phyloP scores from a whole-genome alignment of 1,139 yeast genomes.

The Geotrichum europaeum region DNA sequence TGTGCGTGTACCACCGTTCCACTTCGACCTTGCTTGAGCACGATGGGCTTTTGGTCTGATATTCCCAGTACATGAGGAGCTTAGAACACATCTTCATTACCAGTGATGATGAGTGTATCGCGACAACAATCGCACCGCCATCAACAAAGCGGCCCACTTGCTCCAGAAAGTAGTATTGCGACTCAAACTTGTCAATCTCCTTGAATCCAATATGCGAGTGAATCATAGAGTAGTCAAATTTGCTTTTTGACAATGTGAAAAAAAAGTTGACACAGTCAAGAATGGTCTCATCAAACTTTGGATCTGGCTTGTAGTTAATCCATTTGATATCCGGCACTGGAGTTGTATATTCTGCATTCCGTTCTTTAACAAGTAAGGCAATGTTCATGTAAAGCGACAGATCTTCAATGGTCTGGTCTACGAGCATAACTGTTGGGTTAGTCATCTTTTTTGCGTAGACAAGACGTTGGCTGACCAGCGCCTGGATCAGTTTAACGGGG shows the following conservation, averaged over 20 bases:
- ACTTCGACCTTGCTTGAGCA: slow-evolving; percentile 45
- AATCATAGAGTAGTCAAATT: slow-evolving; percentile 70
- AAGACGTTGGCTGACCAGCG: slow-evolving; percentile 68
- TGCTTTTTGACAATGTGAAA: slow-evolving; percentile 62
- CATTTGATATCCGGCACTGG: slow-evolving; percentile 63
- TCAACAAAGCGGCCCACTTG: slow-evolving; percentile 67
- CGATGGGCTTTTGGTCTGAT: slow-evolving; percentile 59
- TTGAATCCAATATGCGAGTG: slow-evolving; percentile 57
- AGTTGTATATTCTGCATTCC: slow-evolving; percentile 56
- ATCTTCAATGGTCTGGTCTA: slow-evolving; percentile 88
- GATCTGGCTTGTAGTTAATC: slow-evolving; percentile 64
- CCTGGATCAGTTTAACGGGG: slow-evolving; percentile 77
- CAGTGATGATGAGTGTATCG: slow-evolving; percentile 57
- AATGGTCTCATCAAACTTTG: slow-evolving; percentile 64
- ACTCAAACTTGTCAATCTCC: slow-evolving; percentile 80
- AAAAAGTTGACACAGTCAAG: slow-evolving; percentile 70
- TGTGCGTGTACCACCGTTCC: slow-evolving; percentile 71
- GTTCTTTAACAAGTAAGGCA: slow-evolving; percentile 70
- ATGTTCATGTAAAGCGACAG: slow-evolving; percentile 69
- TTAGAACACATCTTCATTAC: slow-evolving; percentile 65
- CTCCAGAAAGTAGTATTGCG: slow-evolving; percentile 69
- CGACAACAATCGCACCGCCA: slow-evolving; percentile 77
- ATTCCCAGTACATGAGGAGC: slow-evolving; percentile 60
- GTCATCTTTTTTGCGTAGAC: slow-evolving; percentile 70
- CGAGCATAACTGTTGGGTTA: slow-evolving; percentile 91